Evolutionary conservation across 495 filamentous ascomycete genomes (phyloP).

Genomic region (Neohortaea acidophila): DNA sequence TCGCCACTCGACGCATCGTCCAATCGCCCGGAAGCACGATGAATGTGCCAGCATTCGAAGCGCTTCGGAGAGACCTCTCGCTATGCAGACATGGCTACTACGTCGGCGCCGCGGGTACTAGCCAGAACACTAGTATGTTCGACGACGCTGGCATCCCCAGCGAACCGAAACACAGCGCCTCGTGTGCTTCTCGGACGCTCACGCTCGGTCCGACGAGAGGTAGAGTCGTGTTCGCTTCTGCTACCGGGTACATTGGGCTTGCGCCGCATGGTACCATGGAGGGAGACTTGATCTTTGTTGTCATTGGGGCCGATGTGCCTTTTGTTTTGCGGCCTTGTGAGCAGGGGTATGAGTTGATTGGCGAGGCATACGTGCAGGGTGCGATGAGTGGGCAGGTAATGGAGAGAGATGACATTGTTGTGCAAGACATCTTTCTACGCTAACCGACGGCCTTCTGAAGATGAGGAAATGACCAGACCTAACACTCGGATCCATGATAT

Average conservation of each 20-base stretch:
- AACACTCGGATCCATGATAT: no score
- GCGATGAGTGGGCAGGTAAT: slow-evolving; percentile 15
- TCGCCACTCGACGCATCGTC: slow-evolving; percentile 9
- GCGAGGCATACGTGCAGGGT: slow-evolving; percentile 15
- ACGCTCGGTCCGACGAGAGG: slow-evolving; percentile 15
- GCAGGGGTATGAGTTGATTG: slow-evolving; percentile 11
- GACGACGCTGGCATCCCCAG: slow-evolving; percentile 2
- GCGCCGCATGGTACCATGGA: slow-evolving; percentile 10
- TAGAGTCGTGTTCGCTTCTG: slow-evolving; percentile 11
- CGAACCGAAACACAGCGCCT: slow-evolving; percentile 4
- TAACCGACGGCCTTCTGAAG: slow-evolving; percentile 7
- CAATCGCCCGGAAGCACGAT: slow-evolving; percentile 13
- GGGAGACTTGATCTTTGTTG: slow-evolving; percentile 13
- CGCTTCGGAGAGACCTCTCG: slow-evolving; percentile 5
- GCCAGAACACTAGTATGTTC: slow-evolving; percentile 7
- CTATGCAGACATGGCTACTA: slow-evolving; percentile 16
- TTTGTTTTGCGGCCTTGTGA: slow-evolving; percentile 8
- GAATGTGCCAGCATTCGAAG: slow-evolving; percentile 13
- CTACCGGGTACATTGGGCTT: slow-evolving; percentile 11
- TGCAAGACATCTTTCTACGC: slow-evolving; percentile 6
- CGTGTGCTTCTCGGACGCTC: slow-evolving; percentile 3
- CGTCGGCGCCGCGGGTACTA: not conserved
- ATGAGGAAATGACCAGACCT: no score
- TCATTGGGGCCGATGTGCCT: slow-evolving; percentile 13
- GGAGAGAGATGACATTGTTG: not conserved